A percentile compares a stretch with the other conserved stretches of the same genome.
Conservation (phyloP, 768 basidiomycete genomes). For the Basidioascus undulatus region DNA sequence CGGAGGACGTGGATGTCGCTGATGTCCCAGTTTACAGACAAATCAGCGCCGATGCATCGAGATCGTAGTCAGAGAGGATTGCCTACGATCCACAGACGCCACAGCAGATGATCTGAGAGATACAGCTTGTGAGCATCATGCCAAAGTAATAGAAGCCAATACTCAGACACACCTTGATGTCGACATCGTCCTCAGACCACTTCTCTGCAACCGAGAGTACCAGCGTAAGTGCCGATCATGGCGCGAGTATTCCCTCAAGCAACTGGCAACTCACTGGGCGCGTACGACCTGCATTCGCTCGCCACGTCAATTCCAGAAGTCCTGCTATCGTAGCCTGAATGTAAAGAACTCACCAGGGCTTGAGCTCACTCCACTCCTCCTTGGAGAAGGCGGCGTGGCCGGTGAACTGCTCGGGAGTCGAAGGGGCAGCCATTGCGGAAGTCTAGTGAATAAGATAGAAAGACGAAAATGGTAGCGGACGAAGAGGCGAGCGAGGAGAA, state of each 20-base stretch:
- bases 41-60: too few species aligned
- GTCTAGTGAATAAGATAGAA: background rate
- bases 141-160: too few species aligned
- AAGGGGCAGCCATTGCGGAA: background rate
- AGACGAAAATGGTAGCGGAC: too few species aligned
- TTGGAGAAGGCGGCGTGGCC: constrained; percentile 6
- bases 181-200: constrained; percentile 3
- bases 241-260: background rate
- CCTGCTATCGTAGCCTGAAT: background rate
- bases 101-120: constrained; percentile 1
- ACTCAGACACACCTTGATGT: too few species aligned
- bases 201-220: too few species aligned
- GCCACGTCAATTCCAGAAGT: constrained; percentile 6
- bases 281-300: constrained; percentile 2
- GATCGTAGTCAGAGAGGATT: too few species aligned
- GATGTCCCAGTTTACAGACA: too few species aligned
- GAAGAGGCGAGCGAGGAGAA: too few species aligned
- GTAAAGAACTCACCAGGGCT: background rate
- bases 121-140: too few species aligned
- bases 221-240: background rate
- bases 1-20: constrained; percentile 5
- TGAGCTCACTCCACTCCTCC: background rate
- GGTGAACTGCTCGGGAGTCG: constrained; percentile 6
- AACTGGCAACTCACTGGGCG: background rate
- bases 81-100: constrained; percentile 4